Percentiles rank a stretch among this genome's conserved stretches.
These are phyloP conservation scores for Saprolegnia diclina DNA, from an alignment of 352 stramenopile species.

Conservation along the genomic window DNA sequence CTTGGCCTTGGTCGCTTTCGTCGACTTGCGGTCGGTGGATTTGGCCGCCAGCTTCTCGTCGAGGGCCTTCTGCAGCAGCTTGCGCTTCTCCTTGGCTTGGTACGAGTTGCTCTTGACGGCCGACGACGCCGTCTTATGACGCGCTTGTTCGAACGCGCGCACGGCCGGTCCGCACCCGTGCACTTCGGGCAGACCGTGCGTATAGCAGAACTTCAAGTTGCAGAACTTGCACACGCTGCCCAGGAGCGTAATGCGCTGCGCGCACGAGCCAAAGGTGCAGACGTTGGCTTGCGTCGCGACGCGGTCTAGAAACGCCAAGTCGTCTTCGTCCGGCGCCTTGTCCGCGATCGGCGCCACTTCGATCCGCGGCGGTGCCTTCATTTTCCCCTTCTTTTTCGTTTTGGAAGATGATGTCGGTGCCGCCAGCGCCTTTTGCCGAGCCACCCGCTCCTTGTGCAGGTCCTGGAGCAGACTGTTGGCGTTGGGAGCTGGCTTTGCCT, in stretches of 20 bases:
- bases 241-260: constrained; percentile 52
- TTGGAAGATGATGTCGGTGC: constrained; percentile 25
- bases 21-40: constrained; percentile 44
- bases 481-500: constrained; percentile 22
- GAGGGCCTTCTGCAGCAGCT: constrained; percentile 67
- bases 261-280: constrained; percentile 54
- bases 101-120: not conserved
- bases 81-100: constrained; percentile 43
- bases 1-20: constrained; percentile 32
- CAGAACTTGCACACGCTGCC: constrained; percentile 75
- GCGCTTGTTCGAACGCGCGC: constrained; percentile 31
- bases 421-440: constrained; percentile 34
- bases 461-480: constrained; percentile 47
- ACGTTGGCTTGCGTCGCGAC: constrained; percentile 46
- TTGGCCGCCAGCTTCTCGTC: constrained; percentile 54
- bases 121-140: not conserved
- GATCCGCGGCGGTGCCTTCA: constrained; percentile 32
- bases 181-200: constrained; percentile 62
- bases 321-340: constrained; percentile 46
- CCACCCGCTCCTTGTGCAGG: constrained; percentile 53
- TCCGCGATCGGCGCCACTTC: constrained; percentile 33
- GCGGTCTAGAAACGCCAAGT: constrained; percentile 64
- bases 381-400: constrained; percentile 50
- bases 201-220: constrained; percentile 82
- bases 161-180: constrained; percentile 74